Percentiles rank a stretch among this genome's conserved stretches.
phyloP scores from a whole-genome alignment of 495 filamentous ascomycete genomes.

The Aspergillus asperescens region DNA sequence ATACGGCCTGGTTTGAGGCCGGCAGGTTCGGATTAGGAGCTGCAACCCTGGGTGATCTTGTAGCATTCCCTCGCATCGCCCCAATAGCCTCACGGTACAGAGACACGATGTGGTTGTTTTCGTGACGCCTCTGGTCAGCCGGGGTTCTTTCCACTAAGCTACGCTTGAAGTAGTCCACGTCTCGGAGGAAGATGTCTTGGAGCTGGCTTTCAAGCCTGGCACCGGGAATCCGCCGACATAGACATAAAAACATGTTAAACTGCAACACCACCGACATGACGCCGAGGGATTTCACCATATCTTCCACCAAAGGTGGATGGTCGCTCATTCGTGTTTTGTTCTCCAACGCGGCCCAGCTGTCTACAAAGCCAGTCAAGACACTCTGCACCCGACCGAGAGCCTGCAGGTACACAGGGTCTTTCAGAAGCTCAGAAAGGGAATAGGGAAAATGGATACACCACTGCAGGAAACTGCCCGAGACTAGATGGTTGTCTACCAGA shows the following conservation, averaged over 20 bases:
- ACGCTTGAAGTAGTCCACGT: conserved; percentile 16
- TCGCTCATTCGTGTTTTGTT: conserved; percentile 25
- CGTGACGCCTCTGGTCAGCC: conserved; percentile 8
- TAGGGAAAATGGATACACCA: conserved; percentile 53
- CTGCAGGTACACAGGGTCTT: conserved; percentile 19
- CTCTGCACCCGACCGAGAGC: conserved; percentile 25
- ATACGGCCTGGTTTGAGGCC: neutral
- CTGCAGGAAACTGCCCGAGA: conserved; percentile 33
- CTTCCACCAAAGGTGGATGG: conserved; percentile 58
- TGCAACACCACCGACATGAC: conserved; percentile 54
- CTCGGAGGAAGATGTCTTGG: conserved; percentile 18
- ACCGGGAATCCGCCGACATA: conserved; percentile 30
- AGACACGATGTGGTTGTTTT: conserved; percentile 14
- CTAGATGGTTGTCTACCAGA: conserved; percentile 30
- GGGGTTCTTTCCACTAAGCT: conserved; percentile 3
- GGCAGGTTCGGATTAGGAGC: neutral
- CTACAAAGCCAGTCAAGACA: conserved; percentile 34
- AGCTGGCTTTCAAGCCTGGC: conserved; percentile 7
- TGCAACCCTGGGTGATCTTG: neutral
- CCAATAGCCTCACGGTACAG: conserved; percentile 8
- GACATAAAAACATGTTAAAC: conserved; percentile 54
- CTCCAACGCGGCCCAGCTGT: conserved; percentile 26
- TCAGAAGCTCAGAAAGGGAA: conserved; percentile 25
- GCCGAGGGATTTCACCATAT: conserved; percentile 46
- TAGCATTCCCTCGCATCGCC: neutral